Base-by-base conservation (phyloP, 345 rosid species). In the Gossypium thurberi region DNA sequence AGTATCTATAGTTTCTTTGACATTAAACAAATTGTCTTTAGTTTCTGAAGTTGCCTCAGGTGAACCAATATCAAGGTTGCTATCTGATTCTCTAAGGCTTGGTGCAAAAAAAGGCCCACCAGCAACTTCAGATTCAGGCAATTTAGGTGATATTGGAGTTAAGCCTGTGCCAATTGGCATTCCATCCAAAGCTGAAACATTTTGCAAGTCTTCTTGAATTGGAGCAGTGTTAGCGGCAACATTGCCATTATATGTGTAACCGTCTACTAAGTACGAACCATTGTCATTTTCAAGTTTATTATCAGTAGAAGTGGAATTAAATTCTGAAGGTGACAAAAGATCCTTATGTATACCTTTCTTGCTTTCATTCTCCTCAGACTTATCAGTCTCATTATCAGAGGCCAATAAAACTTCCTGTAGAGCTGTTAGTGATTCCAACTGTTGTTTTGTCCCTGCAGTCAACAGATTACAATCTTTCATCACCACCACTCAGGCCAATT, bases 371-470 rank as follows among this genome's bases (percentile, higher is more conserved):
- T 79, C 82, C 73, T 77, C 82, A 9, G 70, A 74, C 66, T 79
- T 80, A 81, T 76, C 80, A 65, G 62, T 79, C 57, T 83, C 88
- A 51, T 69, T 58, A 71, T 87, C 82, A 37, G 85, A 75, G 15
- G 67, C 53, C 81, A 87, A 50, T 18, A 69, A 61, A 64, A 74
- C 78, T 78, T 92, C 96, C 71, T 89, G 93, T 73, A 84, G 87
- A 23, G 85, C 43, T 37, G 89, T 86, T 83, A 92, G 81, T 15
- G 91, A 85, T 46, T 84, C 88, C 93, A 91, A 79, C 77, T 90
- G 89, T 69, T 75, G 93, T 75, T 80, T 84, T 61, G 77, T 74
- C 74, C 85, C 97, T 95, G 84, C 40, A 42, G 64, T 59, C 77
- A 72, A 56, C 61, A 74, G 75, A 42, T 74, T 21, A 70, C 12